Evolutionary conservation across 306 rosid species (phyloP), one percentile per base, ranked within the genome.

Genomic region (Sicyos baderoa): DNA sequence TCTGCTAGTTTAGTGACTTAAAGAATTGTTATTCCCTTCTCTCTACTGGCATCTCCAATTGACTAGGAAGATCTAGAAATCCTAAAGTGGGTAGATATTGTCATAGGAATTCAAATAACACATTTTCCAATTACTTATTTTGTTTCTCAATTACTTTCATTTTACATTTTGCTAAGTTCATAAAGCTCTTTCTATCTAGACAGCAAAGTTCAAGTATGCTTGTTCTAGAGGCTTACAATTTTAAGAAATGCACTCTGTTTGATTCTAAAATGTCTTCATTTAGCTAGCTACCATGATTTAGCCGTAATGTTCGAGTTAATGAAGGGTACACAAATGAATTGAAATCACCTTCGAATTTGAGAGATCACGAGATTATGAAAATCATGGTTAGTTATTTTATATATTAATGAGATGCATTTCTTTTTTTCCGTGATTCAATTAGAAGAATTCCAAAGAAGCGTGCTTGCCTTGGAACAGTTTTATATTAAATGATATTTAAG

Each of bases 1-100:
- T 65, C 54, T 64, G 71, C 40, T 64, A 44, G 53, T 64, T 1
- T 64, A 64, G 70, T 47, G 15, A 19, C 14, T 12, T 22, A 6
- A 4, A 19, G 35, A 64, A 21, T 12, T 40, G 53, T 64, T 64
- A 10, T 12, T 64, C 16, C 69, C 44, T 63, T 40, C 69, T 52
- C 52, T 62, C 66, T 59, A 14, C 45, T 59, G 45, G 19, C 47
- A 0, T 57, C 45, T 59, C 32, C 64, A 44, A 27, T 5, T 29
- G 6, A 29, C 42, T 27, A 27, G 23, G 22, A 32, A 8, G 42
- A 35, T 4, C 45, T 9, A 40, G 45, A 40, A 40, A 9, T 44
- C 44, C 44, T 27, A 61, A 49, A 37, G 13, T 61, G 50, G 14
- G 49, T 16, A 61, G 68, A 7, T 32, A 14, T 14, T 57, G 18